Evolutionary conservation across 768 basidiomycete species (phyloP).

Genomic region (Pisolithus tinctorius): DNA sequence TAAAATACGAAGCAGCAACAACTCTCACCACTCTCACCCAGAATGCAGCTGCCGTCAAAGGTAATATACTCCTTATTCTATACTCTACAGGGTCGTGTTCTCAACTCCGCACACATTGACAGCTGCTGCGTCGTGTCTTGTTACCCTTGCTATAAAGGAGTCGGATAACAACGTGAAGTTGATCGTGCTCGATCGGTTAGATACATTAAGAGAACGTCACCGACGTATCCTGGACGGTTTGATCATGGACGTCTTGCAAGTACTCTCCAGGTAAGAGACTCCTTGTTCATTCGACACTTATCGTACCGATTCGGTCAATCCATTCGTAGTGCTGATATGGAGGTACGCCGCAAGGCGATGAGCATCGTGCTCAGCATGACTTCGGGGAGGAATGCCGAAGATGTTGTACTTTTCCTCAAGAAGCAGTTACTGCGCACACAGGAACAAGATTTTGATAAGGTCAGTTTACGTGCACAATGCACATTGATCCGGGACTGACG

Average conservation of each 20-base stretch:
- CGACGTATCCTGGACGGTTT: conserved; percentile 84
- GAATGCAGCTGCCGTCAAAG: conserved; percentile 94
- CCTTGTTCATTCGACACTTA: neutral
- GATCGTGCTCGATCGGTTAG: conserved; percentile 90
- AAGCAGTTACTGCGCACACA: conserved; percentile 95
- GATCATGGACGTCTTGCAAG: conserved; percentile 93
- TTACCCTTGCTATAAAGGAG: conserved; percentile 87
- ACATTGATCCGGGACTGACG: neutral
- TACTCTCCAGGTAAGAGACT: conserved; percentile 61
- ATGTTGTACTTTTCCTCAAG: conserved; percentile 93
- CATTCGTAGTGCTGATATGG: conserved; percentile 78
- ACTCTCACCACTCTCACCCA: conserved; percentile 92
- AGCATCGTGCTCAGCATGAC: conserved; percentile 89
- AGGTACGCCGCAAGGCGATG: conserved; percentile 90
- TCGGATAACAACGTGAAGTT: conserved; percentile 99
- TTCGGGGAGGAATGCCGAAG: conserved; percentile 90
- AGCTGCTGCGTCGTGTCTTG: conserved; percentile 88
- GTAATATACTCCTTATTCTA: conserved; percentile 30
- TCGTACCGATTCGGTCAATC: neutral
- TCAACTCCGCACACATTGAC: neutral
- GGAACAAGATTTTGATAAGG: conserved; percentile 91
- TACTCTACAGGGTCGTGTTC: neutral
- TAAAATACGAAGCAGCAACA: conserved; percentile 96
- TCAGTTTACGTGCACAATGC: conserved; percentile 16
- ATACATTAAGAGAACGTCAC: conserved; percentile 74